Conservation (phyloP, 106 monocot species). For the Allium fistulosum region DNA sequence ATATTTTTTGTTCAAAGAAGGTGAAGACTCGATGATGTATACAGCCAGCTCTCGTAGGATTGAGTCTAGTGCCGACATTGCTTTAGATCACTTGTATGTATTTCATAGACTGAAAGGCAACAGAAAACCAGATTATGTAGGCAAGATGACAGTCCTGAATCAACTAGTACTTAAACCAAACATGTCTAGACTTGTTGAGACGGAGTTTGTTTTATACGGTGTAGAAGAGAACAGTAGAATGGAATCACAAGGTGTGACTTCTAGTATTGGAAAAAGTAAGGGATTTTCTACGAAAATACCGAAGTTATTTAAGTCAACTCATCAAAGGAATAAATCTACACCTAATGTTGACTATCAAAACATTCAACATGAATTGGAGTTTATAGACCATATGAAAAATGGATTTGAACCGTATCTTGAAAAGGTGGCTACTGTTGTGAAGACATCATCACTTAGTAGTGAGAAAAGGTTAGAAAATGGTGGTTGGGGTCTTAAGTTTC, state of each 20-base stretch:
- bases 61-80: conserved; percentile 20
- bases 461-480: conserved; percentile 27
- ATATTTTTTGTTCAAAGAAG: conserved; percentile 35
- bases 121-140: conserved; percentile 24
- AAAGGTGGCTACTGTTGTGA: conserved; percentile 56
- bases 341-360: conserved; percentile 10
- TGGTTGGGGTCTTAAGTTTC: conserved; percentile 96
- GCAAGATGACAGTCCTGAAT: conserved; percentile 74
- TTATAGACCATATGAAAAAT: conserved; percentile 5
- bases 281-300: conserved; percentile 33
- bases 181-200: conserved; percentile 29
- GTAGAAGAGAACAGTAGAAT: conserved; percentile 7
- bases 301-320: conserved; percentile 26
- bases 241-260: conserved; percentile 20
- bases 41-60: conserved; percentile 37
- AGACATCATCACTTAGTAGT: conserved; percentile 11
- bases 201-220: conserved; percentile 69
- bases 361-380: conserved; percentile 13
- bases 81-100: conserved; percentile 46
- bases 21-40: conserved; percentile 19
- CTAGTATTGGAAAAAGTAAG: conserved; percentile 20
- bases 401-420: conserved; percentile 37
- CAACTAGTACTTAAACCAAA: conserved; percentile 33
- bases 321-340: conserved; percentile 20
- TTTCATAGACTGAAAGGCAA: conserved; percentile 23